Evolutionary conservation across 2,329 filamentous ascomycete species (phyloP).

Genomic region (Calonectria fujianensis): DNA sequence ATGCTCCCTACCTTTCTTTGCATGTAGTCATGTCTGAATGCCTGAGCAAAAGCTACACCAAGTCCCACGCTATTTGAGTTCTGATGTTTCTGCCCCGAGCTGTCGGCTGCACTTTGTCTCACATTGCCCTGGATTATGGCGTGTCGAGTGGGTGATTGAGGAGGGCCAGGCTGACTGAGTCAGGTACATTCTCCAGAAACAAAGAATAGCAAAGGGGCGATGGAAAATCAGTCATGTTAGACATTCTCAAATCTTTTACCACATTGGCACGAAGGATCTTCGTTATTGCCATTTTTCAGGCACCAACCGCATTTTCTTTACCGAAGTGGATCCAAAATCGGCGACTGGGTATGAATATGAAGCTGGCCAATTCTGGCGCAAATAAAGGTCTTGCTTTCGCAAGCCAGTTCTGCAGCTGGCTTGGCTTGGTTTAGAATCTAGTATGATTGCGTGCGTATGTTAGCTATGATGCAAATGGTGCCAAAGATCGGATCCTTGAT

Average conservation of each 20-base stretch:
- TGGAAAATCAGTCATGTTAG: background rate
- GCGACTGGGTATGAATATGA: too few relatives aligned
- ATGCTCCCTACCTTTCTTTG: background rate
- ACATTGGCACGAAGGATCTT: too few relatives aligned
- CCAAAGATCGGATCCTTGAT: too few relatives aligned
- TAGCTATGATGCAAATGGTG: too few relatives aligned
- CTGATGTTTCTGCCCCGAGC: background rate
- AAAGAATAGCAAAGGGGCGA: background rate
- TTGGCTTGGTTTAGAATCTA: too few relatives aligned
- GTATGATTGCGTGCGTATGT: too few relatives aligned
- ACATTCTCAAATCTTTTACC: background rate
- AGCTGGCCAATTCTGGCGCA: too few relatives aligned
- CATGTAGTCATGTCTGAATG: background rate
- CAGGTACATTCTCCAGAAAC: background rate
- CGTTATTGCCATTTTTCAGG: background rate
- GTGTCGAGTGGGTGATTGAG: background rate
- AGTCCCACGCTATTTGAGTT: background rate
- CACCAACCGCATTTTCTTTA: background rate
- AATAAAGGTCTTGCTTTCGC: too few relatives aligned
- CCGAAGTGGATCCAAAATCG: too few relatives aligned
- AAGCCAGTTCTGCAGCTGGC: too few relatives aligned
- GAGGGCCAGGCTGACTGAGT: background rate
- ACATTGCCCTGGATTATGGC: slow-evolving; percentile 30
- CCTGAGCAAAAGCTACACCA: background rate
- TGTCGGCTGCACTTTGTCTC: background rate